Evolutionary conservation across 164 flowering plant species (phyloP).

Genomic region (Warburgia ugandensis): DNA sequence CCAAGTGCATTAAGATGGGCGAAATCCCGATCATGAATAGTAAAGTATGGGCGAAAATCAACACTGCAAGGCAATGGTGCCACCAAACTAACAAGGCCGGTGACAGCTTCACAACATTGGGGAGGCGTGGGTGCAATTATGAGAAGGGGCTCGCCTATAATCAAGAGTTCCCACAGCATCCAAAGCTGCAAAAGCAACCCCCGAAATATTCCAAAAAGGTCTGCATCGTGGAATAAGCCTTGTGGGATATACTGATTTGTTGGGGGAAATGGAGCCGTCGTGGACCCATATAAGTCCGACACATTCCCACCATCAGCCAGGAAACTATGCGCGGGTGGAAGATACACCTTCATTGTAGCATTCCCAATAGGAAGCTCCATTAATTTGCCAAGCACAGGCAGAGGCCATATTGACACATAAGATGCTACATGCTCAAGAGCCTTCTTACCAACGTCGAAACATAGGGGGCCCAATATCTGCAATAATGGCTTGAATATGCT

Average conservation of each 20-base stretch:
- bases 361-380: conserved; percentile 97
- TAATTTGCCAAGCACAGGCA: conserved; percentile 63
- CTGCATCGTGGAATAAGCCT: conserved; percentile 92
- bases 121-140: conserved; percentile 92
- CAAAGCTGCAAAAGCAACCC: conserved; percentile 86
- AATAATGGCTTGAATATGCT: conserved; percentile 87
- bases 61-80: conserved; percentile 81
- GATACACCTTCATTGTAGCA: conserved; percentile 69
- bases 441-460: conserved; percentile 80
- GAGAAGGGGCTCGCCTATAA: conserved; percentile 91
- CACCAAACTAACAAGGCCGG: conserved; percentile 83
- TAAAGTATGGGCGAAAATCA: conserved; percentile 95
- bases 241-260: conserved; percentile 74
- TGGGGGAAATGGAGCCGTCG: conserved; percentile 74
- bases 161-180: conserved; percentile 85
- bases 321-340: conserved; percentile 87
- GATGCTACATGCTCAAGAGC: conserved; percentile 84
- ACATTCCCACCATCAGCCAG: conserved; percentile 40
- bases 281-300: conserved; percentile 51
- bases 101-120: conserved; percentile 98
- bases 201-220: conserved; percentile 73
- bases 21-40: conserved; percentile 91
- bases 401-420: conserved; percentile 81
- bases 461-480: conserved; percentile 95
- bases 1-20: conserved; percentile 64